phyloP scores from a whole-genome alignment of 495 filamentous ascomycete genomes.

The Aspergillus sclerotioniger region DNA sequence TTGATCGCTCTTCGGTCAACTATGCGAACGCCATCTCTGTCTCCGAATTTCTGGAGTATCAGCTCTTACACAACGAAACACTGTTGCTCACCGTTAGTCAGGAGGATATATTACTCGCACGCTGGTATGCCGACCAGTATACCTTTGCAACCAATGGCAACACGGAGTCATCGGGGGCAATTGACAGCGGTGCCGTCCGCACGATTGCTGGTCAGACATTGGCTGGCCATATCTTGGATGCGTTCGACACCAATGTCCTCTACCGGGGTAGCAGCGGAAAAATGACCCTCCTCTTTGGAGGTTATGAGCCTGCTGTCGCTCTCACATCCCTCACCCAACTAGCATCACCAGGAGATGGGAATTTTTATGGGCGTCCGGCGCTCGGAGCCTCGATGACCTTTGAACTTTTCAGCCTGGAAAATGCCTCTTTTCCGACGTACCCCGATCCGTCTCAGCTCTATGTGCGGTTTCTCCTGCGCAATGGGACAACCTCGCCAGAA shows the following conservation, averaged over 20 bases:
- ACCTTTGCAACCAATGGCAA: slow-evolving; percentile 66
- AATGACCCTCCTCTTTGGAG: slow-evolving; percentile 66
- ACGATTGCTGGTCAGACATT: slow-evolving; percentile 66
- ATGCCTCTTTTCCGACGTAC: slow-evolving; percentile 40
- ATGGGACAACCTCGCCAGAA: slow-evolving; percentile 60
- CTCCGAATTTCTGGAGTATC: slow-evolving; percentile 74
- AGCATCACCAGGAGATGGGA: slow-evolving; percentile 41
- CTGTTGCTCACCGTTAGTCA: slow-evolving; percentile 54
- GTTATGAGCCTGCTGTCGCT: slow-evolving; percentile 67
- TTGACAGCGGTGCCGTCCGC: slow-evolving; percentile 51
- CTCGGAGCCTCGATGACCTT: slow-evolving; percentile 69
- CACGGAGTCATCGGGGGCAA: slow-evolving; percentile 38
- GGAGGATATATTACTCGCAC: slow-evolving; percentile 54
- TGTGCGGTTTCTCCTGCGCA: slow-evolving; percentile 75
- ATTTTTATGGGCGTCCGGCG: slow-evolving; percentile 69
- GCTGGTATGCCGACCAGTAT: slow-evolving; percentile 63
- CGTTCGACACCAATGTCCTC: slow-evolving; percentile 52
- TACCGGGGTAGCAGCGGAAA: slow-evolving; percentile 42
- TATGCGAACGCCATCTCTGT: slow-evolving; percentile 60
- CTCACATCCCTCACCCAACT: slow-evolving; percentile 71
- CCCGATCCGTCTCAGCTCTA: slow-evolving; percentile 57
- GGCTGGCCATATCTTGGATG: slow-evolving; percentile 56
- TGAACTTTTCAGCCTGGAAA: slow-evolving; percentile 68
- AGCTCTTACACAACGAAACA: slow-evolving; percentile 65
- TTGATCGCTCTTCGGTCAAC: slow-evolving; percentile 37